Evolutionary conservation across 2,329 filamentous ascomycete species (phyloP), one percentile per base, ranked within the genome.

Genomic region (Phialocephala sp.): DNA sequence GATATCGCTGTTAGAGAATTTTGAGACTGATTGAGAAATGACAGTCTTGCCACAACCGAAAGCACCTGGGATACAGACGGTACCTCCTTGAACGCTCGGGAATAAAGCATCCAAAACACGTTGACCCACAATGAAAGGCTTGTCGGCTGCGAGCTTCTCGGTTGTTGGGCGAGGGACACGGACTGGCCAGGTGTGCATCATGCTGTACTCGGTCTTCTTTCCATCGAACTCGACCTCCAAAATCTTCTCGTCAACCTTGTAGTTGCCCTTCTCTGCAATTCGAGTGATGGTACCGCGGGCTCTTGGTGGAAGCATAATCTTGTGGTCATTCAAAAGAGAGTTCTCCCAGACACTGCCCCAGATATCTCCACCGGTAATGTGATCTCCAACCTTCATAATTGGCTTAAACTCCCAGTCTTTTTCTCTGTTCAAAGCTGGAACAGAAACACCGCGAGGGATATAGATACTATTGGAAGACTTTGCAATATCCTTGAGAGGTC

Each of bases 21-120:
- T 99, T 80, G 95, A 99, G 70, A 99, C 91, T 67, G 93, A 97
- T 83, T 99, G 95, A 76, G 90, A 94, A 81, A 99, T 99, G 83
- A 99, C 95, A 75, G 95, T 99, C 89, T 99, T 99, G 77, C 95
- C 95, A 77, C 95, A 99, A 71, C 95, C 95, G 79, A 99, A 99
- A 81, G 95, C 95, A 78, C 95, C 95, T 32, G 95, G 95, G 77
- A 99, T 99, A 77, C 94, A 97, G 72, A 98, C 93, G 54, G 95
- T 99, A 78, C 95, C 95, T 79, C 95, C 95, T 82, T 97, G 93
- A 11, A 99, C 95, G 83, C 91, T 91, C 62, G 95, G 95, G 84
- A 97, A 99, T 56, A 99, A 88, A 70, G 95, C 92, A 79, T 99
- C 95, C 72, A 99, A 85, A 71, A 99, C 95, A 82, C 95, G 89